A percentile compares a stretch with the other conserved stretches of the same genome.
phyloP scores from a whole-genome alignment of 768 basidiomycete genomes.

The Tulasnella sp. region DNA sequence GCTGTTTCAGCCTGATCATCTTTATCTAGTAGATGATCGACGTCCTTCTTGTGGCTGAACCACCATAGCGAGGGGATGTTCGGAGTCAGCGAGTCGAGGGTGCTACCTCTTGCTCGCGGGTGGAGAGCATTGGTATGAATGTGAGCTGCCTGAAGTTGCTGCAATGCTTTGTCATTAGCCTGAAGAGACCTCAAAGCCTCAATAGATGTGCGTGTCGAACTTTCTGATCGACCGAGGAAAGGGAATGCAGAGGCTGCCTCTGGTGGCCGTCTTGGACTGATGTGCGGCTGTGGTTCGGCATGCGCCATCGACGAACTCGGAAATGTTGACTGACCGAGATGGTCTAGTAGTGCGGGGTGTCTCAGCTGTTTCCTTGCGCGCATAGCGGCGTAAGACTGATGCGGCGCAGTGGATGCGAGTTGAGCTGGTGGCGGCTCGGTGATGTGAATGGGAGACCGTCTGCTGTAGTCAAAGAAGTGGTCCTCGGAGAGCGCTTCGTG shows the following conservation, averaged over 20 bases:
- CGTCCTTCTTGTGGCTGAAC: constrained; percentile 41
- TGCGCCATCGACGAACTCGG: constrained; percentile 49
- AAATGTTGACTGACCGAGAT: constrained; percentile 48
- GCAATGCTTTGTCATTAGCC: background rate
- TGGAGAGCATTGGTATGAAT: background rate
- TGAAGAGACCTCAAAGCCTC: constrained; percentile 45
- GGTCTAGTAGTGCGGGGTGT: constrained; percentile 30
- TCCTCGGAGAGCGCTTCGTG: constrained; percentile 15
- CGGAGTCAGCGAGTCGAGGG: constrained; percentile 17
- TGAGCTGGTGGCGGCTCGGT: background rate
- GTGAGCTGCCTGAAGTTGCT: background rate
- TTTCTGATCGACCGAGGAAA: constrained; percentile 21
- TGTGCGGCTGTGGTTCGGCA: constrained; percentile 25
- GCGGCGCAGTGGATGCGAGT: background rate
- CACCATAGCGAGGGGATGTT: constrained; percentile 34
- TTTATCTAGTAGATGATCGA: constrained; percentile 39
- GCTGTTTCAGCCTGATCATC: constrained; percentile 44
- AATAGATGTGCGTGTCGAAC: constrained; percentile 40
- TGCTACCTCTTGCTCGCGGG: constrained; percentile 1
- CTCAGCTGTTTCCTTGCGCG: constrained; percentile 5
- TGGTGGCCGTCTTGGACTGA: constrained; percentile 17
- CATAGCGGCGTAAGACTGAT: background rate
- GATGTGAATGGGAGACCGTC: constrained; percentile 7
- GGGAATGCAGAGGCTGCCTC: constrained; percentile 24
- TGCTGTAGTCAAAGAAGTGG: constrained; percentile 14